Evolutionary conservation across 2,329 filamentous ascomycete genomes (phyloP).

Genomic region (Paradendryphiella salina): DNA sequence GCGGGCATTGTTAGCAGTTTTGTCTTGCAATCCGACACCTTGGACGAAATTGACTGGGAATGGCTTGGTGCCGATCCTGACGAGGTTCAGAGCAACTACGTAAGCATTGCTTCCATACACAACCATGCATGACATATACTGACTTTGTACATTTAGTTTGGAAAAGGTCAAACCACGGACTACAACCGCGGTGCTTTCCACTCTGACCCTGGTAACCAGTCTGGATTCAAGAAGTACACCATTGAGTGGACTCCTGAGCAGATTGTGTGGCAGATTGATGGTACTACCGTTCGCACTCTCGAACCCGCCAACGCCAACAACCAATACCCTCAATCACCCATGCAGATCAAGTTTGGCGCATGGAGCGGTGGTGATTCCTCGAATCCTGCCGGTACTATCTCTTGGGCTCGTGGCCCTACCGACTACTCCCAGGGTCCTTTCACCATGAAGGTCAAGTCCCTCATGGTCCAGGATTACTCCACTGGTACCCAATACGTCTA

Average conservation of each 20-base stretch:
- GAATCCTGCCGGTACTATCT: slow-evolving; percentile 79
- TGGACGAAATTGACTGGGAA: slow-evolving; percentile 97
- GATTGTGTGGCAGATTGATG: slow-evolving; percentile 85
- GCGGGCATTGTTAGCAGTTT: slow-evolving; percentile 91
- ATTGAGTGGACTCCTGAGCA: slow-evolving; percentile 88
- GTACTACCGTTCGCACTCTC: slow-evolving; percentile 74
- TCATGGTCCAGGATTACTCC: slow-evolving; percentile 86
- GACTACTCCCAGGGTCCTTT: slow-evolving; percentile 84
- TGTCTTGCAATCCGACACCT: slow-evolving; percentile 84
- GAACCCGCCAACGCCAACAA: slow-evolving; percentile 67
- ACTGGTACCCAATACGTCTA: slow-evolving; percentile 86
- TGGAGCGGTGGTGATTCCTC: slow-evolving; percentile 89
- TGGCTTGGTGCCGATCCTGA: slow-evolving; percentile 79
- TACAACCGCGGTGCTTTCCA: slow-evolving; percentile 89
- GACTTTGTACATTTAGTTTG: neutral
- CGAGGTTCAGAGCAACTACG: slow-evolving; percentile 91
- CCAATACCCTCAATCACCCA: slow-evolving; percentile 93
- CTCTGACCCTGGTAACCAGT: slow-evolving; percentile 68
- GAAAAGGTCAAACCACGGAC: slow-evolving; percentile 81
- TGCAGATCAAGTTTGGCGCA: slow-evolving; percentile 88
- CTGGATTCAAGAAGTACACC: slow-evolving; percentile 79
- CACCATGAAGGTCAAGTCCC: slow-evolving; percentile 77
- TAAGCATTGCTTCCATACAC: neutral
- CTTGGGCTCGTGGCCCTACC: slow-evolving; percentile 84
- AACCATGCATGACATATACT: neutral